Evolutionary conservation across 2,329 filamentous ascomycete genomes (phyloP).

Genomic region (Cercospora janseana): DNA sequence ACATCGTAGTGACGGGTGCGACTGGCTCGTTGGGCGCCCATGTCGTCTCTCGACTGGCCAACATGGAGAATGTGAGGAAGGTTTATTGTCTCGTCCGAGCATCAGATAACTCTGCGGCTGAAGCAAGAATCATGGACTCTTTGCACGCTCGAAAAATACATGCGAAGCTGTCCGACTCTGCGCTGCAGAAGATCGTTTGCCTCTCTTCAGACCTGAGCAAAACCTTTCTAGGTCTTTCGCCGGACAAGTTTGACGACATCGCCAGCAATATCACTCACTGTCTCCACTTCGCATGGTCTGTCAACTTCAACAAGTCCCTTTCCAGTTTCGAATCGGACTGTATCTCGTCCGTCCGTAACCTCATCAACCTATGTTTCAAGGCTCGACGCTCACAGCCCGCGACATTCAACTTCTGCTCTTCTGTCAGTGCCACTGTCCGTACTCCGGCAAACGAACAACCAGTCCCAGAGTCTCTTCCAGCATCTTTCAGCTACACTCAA

Average conservation of each 20-base stretch:
- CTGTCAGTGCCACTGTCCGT: conserved; percentile 34
- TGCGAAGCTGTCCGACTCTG: conserved; percentile 26
- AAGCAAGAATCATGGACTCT: conserved; percentile 38
- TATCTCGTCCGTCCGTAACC: conserved; percentile 33
- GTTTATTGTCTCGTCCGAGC: conserved; percentile 57
- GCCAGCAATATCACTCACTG: conserved; percentile 30
- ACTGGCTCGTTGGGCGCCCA: conserved; percentile 65
- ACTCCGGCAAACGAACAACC: conserved; percentile 18
- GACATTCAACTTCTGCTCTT: conserved; percentile 41
- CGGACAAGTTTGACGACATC: conserved; percentile 26
- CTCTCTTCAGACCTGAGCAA: conserved; percentile 33
- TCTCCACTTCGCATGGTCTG: conserved; percentile 42
- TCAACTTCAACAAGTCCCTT: conserved; percentile 41
- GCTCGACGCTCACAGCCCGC: conserved; percentile 26
- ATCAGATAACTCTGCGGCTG: conserved; percentile 31
- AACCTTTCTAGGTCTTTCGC: conserved; percentile 30
- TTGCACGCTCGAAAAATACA: conserved; percentile 39
- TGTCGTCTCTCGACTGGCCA: conserved; percentile 45
- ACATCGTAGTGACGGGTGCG: conserved; percentile 54
- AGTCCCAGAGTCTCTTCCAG: conserved; percentile 37
- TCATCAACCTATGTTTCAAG: conserved; percentile 33
- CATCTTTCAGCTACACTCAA: conserved; percentile 24
- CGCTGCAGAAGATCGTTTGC: conserved; percentile 20
- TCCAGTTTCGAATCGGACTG: conserved; percentile 36
- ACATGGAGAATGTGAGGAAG: conserved; percentile 30